phyloP scores from a whole-genome alignment of 1,284 basidiomycete genomes.

The Schizopora paradoxa region DNA sequence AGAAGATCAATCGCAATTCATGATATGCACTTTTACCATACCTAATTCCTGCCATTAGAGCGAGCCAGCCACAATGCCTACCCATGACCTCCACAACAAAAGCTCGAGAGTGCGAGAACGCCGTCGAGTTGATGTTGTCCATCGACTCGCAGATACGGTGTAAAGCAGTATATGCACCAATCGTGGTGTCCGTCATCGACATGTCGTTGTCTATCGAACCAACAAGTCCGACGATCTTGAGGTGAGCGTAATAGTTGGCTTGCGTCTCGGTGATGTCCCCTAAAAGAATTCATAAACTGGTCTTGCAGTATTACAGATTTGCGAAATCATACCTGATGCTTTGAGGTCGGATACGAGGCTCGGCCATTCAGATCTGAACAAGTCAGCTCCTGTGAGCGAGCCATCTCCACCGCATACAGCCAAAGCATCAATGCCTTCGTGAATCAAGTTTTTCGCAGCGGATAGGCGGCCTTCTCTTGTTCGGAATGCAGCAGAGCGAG shows the following conservation, averaged over 20 bases:
- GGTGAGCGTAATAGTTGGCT: slow-evolving; percentile 65
- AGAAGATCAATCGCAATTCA: slow-evolving; percentile 34
- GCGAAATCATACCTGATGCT: slow-evolving; percentile 51
- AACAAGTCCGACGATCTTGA: slow-evolving; percentile 95
- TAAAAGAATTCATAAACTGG: slow-evolving; percentile 22
- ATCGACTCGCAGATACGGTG: slow-evolving; percentile 97
- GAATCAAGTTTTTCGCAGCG: slow-evolving; percentile 89
- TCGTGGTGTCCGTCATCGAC: slow-evolving; percentile 95
- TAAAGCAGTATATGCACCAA: slow-evolving; percentile 92
- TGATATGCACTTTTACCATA: slow-evolving; percentile 35
- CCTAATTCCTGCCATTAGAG: slow-evolving; percentile 89
- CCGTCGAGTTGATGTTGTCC: slow-evolving; percentile 97
- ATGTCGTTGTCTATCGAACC: slow-evolving; percentile 99
- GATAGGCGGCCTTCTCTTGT: slow-evolving; percentile 81
- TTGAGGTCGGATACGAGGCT: slow-evolving; percentile 68
- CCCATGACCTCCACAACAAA: slow-evolving; percentile 99
- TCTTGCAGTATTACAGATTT: slow-evolving; percentile 13
- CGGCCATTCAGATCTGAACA: slow-evolving; percentile 93
- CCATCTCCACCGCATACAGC: slow-evolving; percentile 98
- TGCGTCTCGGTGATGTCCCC: slow-evolving; percentile 77
- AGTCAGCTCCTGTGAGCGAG: slow-evolving; percentile 92
- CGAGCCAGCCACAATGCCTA: slow-evolving; percentile 96
- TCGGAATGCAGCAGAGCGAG: slow-evolving; percentile 85
- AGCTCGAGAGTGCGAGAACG: slow-evolving; percentile 91
- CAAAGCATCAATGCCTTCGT: slow-evolving; percentile 94